Evolutionary conservation across 2,329 filamentous ascomycete genomes (phyloP).

Genomic region (Claviceps cyperi): DNA sequence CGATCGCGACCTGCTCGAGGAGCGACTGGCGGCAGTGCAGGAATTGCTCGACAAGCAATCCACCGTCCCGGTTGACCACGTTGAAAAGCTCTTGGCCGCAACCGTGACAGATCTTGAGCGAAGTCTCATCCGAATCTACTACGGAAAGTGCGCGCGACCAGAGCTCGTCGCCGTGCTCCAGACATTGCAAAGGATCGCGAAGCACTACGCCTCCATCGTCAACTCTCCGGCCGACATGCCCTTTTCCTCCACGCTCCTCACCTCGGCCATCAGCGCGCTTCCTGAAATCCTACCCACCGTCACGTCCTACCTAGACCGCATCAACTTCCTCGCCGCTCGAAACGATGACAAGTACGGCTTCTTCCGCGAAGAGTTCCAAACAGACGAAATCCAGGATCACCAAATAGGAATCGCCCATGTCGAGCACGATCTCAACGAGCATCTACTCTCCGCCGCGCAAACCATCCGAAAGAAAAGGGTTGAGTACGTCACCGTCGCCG

Average conservation of each 20-base stretch:
- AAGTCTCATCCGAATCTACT: constrained; percentile 89
- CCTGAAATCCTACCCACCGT: constrained; percentile 64
- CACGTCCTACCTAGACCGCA: constrained; percentile 62
- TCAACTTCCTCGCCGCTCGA: constrained; percentile 71
- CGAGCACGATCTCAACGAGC: constrained; percentile 72
- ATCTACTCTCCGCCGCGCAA: constrained; percentile 55
- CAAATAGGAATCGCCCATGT: constrained; percentile 86
- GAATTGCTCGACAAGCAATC: constrained; percentile 62
- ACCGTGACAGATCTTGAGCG: constrained; percentile 79
- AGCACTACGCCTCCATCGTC: constrained; percentile 52
- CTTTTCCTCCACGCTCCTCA: constrained; percentile 57
- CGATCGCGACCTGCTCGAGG: constrained; percentile 58
- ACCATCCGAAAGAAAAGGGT: constrained; percentile 58
- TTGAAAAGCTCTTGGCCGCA: constrained; percentile 56
- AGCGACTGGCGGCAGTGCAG: constrained; percentile 70
- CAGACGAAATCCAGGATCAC: constrained; percentile 74
- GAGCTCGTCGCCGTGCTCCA: constrained; percentile 79
- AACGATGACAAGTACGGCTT: constrained; percentile 88
- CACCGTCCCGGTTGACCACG: constrained; percentile 53
- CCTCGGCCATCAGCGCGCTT: constrained; percentile 57
- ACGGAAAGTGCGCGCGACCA: constrained; percentile 83
- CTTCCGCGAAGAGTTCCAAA: constrained; percentile 77
- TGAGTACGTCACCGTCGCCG: constrained; percentile 69
- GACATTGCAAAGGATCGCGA: constrained; percentile 66
- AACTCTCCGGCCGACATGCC: constrained; percentile 51